Base-by-base conservation (phyloP, 1,284 basidiomycete species). In the Ganoderma multipileum region DNA sequence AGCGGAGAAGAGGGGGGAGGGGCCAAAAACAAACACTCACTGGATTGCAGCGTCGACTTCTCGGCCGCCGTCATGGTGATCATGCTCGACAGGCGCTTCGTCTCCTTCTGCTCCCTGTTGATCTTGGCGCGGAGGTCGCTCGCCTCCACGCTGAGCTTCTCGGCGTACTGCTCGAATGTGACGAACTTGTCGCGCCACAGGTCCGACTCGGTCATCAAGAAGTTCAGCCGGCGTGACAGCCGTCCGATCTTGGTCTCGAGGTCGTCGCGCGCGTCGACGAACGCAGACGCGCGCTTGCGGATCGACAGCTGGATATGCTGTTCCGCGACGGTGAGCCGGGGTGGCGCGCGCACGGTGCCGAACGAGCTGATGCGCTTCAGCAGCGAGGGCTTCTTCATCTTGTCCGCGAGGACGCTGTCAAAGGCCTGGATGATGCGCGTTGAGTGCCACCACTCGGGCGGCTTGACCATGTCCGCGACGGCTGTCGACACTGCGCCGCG, bases 371-470 rank as follows among this genome's bases (percentile, higher is more conserved):
- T 87, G 54, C 96, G 90, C 79, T 95, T 95, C 74, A 98, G 85
- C 58, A 98, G 83, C 3, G 94, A 93, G 26, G 95, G 95, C 77
- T 94, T 96, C 83, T 95, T 96, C 81, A 91, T 91, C 91, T 91
- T 95, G 78, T 97, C 94, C 73, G 93, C 90, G 60, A 98, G 85
- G 33, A 97, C 94, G 68, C 85, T 86, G 79, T 97, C 95, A 73
- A 98, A 97, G 8, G 94, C 95, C 71, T 93, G 90, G 64, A 98
- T 92, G 75, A 97, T 93, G 28, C 91, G 89, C 14, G 91, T 93
- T 55, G 94, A 94, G 77, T 95, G 90, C 95, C 95, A 98, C 96
- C 96, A 98, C 69, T 90, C 88, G 0, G 96, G 96, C 47, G 92
- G 85, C 76, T 94, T 93, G 78, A 96, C 93, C 72, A 92, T 91